Conservation (phyloP, 164 flowering plant species). For the Saururus chinensis region DNA sequence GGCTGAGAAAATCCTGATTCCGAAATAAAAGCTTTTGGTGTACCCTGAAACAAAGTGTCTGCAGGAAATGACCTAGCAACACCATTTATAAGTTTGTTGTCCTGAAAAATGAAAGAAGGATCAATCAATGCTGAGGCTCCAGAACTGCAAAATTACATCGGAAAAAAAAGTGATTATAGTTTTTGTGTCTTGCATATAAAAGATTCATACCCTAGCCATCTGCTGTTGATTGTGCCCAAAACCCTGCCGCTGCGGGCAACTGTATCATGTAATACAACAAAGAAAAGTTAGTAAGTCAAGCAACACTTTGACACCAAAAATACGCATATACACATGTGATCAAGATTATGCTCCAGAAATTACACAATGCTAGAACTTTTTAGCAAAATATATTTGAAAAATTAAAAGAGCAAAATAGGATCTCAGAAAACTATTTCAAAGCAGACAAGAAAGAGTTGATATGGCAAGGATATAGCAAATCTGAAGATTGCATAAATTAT, state of each 20-base stretch:
- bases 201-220: background rate
- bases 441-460: too few relatives aligned
- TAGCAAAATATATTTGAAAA: background rate
- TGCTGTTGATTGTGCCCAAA: background rate
- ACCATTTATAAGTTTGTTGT: background rate
- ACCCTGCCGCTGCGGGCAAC: background rate
- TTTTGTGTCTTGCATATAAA: background rate
- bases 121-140: background rate
- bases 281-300: too few relatives aligned
- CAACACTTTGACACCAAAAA: too few relatives aligned
- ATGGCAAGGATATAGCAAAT: too few relatives aligned
- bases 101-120: background rate
- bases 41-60: conserved; percentile 1
- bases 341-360: background rate
- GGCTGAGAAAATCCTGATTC: conserved; percentile 1
- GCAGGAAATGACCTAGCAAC: background rate
- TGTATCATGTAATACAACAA: too few relatives aligned
- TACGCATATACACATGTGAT: background rate
- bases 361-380: background rate
- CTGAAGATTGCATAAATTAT: too few relatives aligned
- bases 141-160: background rate
- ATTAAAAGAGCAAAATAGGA: too few relatives aligned
- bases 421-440: too few relatives aligned
- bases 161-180: background rate
- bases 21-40: conserved; percentile 2